Evolutionary conservation across 371 early-diverging fungal genomes (phyloP).

Genomic region (Mucor indicus): DNA sequence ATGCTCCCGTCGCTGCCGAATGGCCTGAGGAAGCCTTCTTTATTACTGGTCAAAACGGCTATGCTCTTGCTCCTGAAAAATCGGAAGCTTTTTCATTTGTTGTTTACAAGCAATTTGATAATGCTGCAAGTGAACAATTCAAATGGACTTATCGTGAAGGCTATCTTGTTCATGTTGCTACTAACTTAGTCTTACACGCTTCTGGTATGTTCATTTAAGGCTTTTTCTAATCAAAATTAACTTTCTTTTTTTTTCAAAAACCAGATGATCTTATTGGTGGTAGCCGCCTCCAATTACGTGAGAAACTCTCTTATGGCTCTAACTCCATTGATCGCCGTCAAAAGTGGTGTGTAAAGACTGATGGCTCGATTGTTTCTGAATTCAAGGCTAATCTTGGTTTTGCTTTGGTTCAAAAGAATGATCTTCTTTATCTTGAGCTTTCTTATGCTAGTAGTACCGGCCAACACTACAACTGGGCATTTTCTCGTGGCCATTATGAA

Average conservation of each 20-base stretch:
- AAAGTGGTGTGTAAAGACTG: constrained; percentile 36
- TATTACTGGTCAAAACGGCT: constrained; percentile 29
- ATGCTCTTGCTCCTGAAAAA: constrained; percentile 33
- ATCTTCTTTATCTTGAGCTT: constrained; percentile 21
- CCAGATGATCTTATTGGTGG: constrained; percentile 29
- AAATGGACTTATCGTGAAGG: constrained; percentile 47
- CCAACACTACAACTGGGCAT: constrained; percentile 29
- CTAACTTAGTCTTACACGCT: constrained; percentile 38
- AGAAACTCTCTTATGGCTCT: constrained; percentile 7
- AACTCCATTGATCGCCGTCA: constrained; percentile 29
- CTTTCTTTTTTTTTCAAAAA: neutral
- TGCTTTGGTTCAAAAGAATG: constrained; percentile 17
- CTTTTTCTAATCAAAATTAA: neutral
- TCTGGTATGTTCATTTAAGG: constrained; percentile 17
- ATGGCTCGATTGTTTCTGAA: constrained; percentile 34
- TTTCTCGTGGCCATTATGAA: constrained; percentile 31
- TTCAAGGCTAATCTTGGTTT: constrained; percentile 26
- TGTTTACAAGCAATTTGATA: constrained; percentile 10
- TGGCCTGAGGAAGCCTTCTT: constrained; percentile 38
- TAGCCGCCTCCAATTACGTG: constrained; percentile 30
- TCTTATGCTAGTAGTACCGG: constrained; percentile 18
- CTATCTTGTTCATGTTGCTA: constrained; percentile 46
- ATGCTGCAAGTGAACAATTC: constrained; percentile 20
- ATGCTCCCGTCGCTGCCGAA: constrained; percentile 23
- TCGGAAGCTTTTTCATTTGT: constrained; percentile 24